These are phyloP conservation scores for Beauveria pseudobassiana DNA, from an alignment of 2,329 filamentous ascomycete genomes.

Conservation along the genomic window DNA sequence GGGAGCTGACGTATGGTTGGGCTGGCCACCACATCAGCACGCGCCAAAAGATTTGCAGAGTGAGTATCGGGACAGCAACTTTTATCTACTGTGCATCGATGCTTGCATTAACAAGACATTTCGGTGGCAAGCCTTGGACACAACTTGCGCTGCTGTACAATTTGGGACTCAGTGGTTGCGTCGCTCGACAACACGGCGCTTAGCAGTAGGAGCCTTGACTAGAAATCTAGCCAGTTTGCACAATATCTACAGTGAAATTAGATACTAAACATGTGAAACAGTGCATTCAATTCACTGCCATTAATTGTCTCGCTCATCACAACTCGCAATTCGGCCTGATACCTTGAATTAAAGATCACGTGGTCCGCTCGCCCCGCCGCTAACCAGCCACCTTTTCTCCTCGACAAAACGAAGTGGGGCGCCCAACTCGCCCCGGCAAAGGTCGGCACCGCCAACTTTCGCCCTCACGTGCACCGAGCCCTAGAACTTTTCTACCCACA, in stretches of 20 bases:
- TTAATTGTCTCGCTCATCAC: background rate
- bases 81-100: background rate
- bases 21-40: background rate
- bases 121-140: no score
- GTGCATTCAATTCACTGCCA: background rate
- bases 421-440: constrained; percentile 16
- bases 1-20: constrained; percentile 10
- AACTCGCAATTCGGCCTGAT: background rate
- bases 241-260: no score
- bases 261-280: no score
- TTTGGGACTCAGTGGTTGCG: no score
- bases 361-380: background rate
- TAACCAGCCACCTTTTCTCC: background rate
- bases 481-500: constrained; percentile 40
- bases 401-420: constrained; percentile 6
- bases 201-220: no score
- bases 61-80: background rate
- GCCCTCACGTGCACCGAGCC: constrained; percentile 34
- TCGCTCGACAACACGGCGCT: no score
- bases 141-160: no score
- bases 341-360: constrained; percentile 1
- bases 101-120: background rate
- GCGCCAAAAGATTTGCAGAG: background rate
- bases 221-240: no score
- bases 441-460: constrained; percentile 18